Conservation (phyloP, 1,139 yeast species). For the Candida tetrigidarum region DNA sequence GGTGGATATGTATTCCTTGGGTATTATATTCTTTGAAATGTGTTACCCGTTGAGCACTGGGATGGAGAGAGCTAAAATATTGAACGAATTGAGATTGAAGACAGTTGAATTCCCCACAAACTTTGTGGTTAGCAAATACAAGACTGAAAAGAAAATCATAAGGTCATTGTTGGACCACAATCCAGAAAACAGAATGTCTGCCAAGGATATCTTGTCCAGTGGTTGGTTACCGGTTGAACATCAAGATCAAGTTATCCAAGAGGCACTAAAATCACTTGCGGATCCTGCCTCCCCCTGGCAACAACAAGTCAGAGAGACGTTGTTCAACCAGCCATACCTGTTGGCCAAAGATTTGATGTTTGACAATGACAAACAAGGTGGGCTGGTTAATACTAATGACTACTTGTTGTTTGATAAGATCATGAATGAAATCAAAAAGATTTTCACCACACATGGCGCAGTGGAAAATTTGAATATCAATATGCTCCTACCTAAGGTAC, state of each 20-base stretch:
- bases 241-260: conserved; percentile 87
- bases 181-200: conserved; percentile 79
- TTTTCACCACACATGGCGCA: conserved; percentile 87
- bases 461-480: conserved; percentile 62
- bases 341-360: conserved; percentile 82
- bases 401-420: conserved; percentile 52
- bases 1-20: conserved; percentile 94
- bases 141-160: conserved; percentile 69
- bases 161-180: conserved; percentile 71
- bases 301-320: conserved; percentile 82
- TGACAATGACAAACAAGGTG: conserved; percentile 43
- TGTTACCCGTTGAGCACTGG: conserved; percentile 80
- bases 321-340: conserved; percentile 83
- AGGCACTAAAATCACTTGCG: conserved; percentile 81
- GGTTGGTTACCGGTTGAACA: conserved; percentile 88
- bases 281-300: conserved; percentile 96
- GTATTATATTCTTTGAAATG: conserved; percentile 96
- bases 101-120: conserved; percentile 68
- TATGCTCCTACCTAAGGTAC: conserved; percentile 78
- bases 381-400: conserved; percentile 35
- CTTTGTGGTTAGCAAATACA: conserved; percentile 54
- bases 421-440: conserved; percentile 55
- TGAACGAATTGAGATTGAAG: conserved; percentile 63
- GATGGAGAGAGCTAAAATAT: conserved; percentile 84
- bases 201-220: conserved; percentile 71